phyloP scores from a whole-genome alignment of 768 basidiomycete species.

The Boletus vinaceobasis region DNA sequence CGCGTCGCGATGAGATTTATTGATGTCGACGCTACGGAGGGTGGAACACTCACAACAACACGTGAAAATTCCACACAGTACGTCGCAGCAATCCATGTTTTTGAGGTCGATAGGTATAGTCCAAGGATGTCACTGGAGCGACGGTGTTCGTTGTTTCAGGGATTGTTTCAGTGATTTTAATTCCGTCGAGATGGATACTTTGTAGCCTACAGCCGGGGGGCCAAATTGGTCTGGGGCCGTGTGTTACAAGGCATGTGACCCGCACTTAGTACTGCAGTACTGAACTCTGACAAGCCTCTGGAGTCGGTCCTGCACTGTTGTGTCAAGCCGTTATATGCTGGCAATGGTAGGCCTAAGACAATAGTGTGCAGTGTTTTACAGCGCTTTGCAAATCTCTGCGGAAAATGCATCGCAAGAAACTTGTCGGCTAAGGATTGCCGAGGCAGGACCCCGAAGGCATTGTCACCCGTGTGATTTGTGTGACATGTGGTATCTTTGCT shows the following conservation, averaged over 20 bases:
- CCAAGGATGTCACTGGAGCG: background rate
- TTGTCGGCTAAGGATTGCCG: no score
- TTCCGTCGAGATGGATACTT: background rate
- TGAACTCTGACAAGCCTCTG: background rate
- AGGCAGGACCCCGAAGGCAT: no score
- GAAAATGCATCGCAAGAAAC: background rate
- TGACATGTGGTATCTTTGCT: background rate
- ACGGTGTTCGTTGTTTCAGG: background rate
- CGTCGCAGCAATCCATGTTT: slow-evolving; percentile 25
- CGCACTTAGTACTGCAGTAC: no score
- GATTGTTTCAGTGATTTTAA: background rate
- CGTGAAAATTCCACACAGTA: slow-evolving; percentile 15
- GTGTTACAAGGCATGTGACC: background rate
- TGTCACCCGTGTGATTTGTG: no score
- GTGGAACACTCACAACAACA: slow-evolving; percentile 19
- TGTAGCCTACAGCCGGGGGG: background rate
- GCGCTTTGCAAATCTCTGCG: background rate
- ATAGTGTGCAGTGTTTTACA: background rate
- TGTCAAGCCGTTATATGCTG: no score
- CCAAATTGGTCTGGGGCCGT: no score
- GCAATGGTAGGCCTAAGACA: no score
- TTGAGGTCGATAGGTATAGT: background rate
- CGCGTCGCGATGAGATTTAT: background rate
- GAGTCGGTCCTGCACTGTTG: no score
- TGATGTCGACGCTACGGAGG: background rate